Evolutionary conservation across 1,139 yeast species (phyloP).

Genomic region (Entelexis sorbosivorans): DNA sequence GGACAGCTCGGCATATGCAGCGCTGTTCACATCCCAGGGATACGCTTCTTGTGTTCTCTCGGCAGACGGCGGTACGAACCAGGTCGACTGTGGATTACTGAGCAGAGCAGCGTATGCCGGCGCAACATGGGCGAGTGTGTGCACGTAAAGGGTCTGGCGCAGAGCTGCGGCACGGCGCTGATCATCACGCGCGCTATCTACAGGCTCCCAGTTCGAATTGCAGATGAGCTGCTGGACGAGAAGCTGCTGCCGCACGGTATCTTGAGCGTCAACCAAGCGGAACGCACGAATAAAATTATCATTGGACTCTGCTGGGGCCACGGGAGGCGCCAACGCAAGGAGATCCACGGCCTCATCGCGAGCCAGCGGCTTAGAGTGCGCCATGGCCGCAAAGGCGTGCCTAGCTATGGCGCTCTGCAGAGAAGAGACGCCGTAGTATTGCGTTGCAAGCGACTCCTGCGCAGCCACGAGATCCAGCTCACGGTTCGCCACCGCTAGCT

Average conservation of each 20-base stretch:
- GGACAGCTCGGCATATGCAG: constrained; percentile 4
- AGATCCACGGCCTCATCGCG: constrained; percentile 13
- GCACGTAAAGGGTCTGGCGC: constrained; percentile 12
- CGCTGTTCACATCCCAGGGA: constrained; percentile 7
- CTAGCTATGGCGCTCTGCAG: neutral
- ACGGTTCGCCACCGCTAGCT: constrained; percentile 7
- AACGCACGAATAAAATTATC: constrained; percentile 14
- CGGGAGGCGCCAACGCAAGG: constrained; percentile 17
- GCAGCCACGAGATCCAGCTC: constrained; percentile 11
- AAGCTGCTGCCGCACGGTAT: constrained; percentile 13
- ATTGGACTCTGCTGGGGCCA: constrained; percentile 10
- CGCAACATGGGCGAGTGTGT: constrained; percentile 4
- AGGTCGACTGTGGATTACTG: constrained; percentile 1
- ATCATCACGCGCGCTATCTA: neutral
- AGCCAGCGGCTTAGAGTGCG: constrained; percentile 1
- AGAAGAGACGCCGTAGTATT: neutral
- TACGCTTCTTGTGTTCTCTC: constrained; percentile 3
- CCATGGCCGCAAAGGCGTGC: constrained; percentile 6
- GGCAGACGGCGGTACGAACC: neutral
- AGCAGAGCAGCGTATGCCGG: neutral
- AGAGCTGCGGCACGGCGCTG: neutral
- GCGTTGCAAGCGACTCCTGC: constrained; percentile 11
- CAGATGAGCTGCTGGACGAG: constrained; percentile 18
- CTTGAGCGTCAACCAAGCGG: constrained; percentile 10
- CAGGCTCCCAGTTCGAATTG: constrained; percentile 16